Evolutionary conservation across 2,329 filamentous ascomycete species (phyloP), one percentile per base, ranked within the genome.

Genomic region (Colletotrichum eleusines): DNA sequence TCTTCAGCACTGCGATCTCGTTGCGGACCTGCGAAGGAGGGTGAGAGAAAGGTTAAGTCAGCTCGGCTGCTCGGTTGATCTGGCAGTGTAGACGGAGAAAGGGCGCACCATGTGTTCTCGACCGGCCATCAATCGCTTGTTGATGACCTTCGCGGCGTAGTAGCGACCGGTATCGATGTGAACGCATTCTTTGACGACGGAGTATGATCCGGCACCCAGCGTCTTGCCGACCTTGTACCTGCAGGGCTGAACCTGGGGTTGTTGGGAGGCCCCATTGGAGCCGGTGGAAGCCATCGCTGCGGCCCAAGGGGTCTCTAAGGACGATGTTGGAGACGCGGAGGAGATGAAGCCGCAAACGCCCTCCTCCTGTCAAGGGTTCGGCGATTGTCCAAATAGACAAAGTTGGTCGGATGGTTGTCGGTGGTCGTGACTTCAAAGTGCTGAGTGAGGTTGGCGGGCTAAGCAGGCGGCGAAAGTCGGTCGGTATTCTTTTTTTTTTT

Each of bases 141-240:
- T 99, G 83, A 99, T 99, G 73, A 99, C 96, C 82, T 99, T 99
- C 73, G 96, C 95, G 35, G 96, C 96, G 90, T 98, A 99, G 83
- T 98, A 98, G 75, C 95, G 91, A 55, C 95, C 95, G 0, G 96
- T 98, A 76, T 98, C 95, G 78, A 98, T 98, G 81, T 99, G 96
- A 35, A 98, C 95, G 80, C 96, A 99, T 84, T 99, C 96, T 82
- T 98, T 98, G 73, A 99, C 96, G 60, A 98, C 96, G 46, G 95
- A 98, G 84, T 99, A 99, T 68, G 95, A 98, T 74, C 96, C 96
- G 42, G 96, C 95, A 73, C 96, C 96, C 66, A 99, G 86, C 31
- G 96, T 98, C 87, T 99, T 99, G 74, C 96, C 96, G 8, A 97
- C 97, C 85, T 98, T 99, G 87, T 99, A 99, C 76, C 95, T 90